Evolutionary conservation across 2,329 filamentous ascomycete genomes (phyloP), one percentile per base, ranked within the genome.

Genomic region (Penicillium sp.): DNA sequence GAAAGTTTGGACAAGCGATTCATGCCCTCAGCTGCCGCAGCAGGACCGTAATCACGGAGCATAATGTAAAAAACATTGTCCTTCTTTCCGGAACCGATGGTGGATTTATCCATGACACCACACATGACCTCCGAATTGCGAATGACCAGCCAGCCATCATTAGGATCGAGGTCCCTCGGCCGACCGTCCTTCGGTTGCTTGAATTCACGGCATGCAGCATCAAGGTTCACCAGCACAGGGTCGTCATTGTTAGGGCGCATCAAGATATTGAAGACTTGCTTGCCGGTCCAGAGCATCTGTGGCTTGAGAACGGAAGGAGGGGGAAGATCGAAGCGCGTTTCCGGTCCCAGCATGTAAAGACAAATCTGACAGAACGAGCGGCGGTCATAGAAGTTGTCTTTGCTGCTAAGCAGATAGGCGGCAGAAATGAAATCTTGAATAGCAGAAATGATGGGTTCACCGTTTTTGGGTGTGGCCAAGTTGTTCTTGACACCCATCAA

Each of bases 381-480:
- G 36, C 91, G 82, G 56, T 94, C 88, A 58, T 86, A 95, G 67
- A 98, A 97, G 41, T 83, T 80, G 62, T 97, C 91, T 62, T 97
- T 97, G 65, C 83, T 86, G 56, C 88, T 95, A 17, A 97, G 74
- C 3, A 97, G 71, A 60, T 89, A 98, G 0, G 93, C 87, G 3
- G 90, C 90, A 17, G 91, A 97, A 56, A 98, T 97, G 70, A 98
- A 98, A 75, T 98, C 93, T 60, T 98, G 93, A 19, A 94, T 98
- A n/a, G 93, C 91, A 13, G 90, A 89, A 70, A 98, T 97, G 56
- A 98, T 94, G 2, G 93, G 93, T 55, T 95, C 91, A 61, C 93
- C 93, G 69, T 97, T 97, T 68, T 96, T 96, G 1, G 93, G 93
- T 0, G 93, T 98, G 3, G 86, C 86, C 43, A 98, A 69, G 63